These are phyloP conservation scores for Ogataea ramenticola DNA, from an alignment of 805 yeast genomes.

Conservation along the genomic window DNA sequence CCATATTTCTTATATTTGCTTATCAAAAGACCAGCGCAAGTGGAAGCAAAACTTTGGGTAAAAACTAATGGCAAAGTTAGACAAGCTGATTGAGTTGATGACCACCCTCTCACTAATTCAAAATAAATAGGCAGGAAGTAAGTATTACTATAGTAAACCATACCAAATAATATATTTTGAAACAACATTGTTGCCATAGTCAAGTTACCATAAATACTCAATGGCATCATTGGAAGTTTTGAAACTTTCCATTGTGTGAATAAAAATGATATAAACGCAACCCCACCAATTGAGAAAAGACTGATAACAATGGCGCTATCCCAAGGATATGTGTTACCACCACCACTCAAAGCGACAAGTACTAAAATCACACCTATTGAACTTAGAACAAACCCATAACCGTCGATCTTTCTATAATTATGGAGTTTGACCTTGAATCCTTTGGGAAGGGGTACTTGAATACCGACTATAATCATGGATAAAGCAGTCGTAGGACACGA, in stretches of 20 bases:
- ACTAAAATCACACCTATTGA: conserved; percentile 42
- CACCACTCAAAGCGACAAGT: conserved; percentile 53
- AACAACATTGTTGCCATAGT: conserved; percentile 28
- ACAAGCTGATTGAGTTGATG: conserved; percentile 32
- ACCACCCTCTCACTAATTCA: conserved; percentile 36
- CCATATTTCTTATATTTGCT: conserved; percentile 36
- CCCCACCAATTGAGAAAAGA: conserved; percentile 36
- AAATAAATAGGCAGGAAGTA: conserved; percentile 44
- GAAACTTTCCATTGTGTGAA: conserved; percentile 44
- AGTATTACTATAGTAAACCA: conserved; percentile 37
- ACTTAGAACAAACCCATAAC: conserved; percentile 41
- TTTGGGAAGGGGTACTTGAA: conserved; percentile 30
- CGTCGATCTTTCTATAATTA: conserved; percentile 43
- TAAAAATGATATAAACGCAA: conserved; percentile 34
- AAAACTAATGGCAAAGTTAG: conserved; percentile 38
- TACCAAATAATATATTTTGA: conserved; percentile 41
- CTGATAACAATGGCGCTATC: conserved; percentile 33
- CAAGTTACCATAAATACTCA: conserved; percentile 31
- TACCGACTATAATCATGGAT: conserved; percentile 22
- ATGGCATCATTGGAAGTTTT: conserved; percentile 48
- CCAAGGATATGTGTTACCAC: conserved; percentile 57
- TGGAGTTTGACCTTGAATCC: conserved; percentile 24
- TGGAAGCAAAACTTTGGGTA: conserved; percentile 33
- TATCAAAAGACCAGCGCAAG: conserved; percentile 39
- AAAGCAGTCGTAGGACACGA: conserved; percentile 34